These are phyloP conservation scores for Synchytrium microbalum DNA, from an alignment of 371 early-diverging fungal species.

Conservation along the genomic window DNA sequence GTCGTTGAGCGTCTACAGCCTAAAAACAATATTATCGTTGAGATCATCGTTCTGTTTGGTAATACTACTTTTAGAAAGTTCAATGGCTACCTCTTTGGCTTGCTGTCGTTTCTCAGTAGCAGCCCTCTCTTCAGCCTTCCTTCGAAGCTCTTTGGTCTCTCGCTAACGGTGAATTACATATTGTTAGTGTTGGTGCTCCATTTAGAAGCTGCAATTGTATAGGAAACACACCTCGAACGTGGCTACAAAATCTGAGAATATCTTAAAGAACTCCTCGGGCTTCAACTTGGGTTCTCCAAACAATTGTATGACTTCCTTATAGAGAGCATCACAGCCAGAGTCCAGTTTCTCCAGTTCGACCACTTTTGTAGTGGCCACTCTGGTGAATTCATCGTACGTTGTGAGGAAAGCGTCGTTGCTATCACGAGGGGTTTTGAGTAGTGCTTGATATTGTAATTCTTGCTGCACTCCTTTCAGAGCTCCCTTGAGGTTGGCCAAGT, in stretches of 20 bases:
- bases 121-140: too few relatives aligned
- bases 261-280: not conserved
- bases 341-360: too few relatives aligned
- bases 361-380: not conserved
- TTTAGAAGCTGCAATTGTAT: too few relatives aligned
- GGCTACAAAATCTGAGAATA: not conserved
- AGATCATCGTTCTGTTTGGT: too few relatives aligned
- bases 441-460: not conserved
- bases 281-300: not conserved
- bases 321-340: not conserved
- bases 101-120: not conserved
- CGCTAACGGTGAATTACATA: not conserved
- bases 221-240: not conserved
- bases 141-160: too few relatives aligned
- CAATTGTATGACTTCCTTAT: not conserved
- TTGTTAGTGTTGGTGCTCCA: too few relatives aligned
- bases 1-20: too few relatives aligned
- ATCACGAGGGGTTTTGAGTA: not conserved
- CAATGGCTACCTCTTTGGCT: slow-evolving; percentile 1
- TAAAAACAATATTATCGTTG: too few relatives aligned
- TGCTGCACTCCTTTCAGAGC: not conserved
- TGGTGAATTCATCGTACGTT: not conserved
- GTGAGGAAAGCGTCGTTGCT: not conserved
- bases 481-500: not conserved
- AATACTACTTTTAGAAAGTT: too few relatives aligned